Conservation (phyloP, 768 basidiomycete species). For the Neoboletus subvelutipes region DNA sequence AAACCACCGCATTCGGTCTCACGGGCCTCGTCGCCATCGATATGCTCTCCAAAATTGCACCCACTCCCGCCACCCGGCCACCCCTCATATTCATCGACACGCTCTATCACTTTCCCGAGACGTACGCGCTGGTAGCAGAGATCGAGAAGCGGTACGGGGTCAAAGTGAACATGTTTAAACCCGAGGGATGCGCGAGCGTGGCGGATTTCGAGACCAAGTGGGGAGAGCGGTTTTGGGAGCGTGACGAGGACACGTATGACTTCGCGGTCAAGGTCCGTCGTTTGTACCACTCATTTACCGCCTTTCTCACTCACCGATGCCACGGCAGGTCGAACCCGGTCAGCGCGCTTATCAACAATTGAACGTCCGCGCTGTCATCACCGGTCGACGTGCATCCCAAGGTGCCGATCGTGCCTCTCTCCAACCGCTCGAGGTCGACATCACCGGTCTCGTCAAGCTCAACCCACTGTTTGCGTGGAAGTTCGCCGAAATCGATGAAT, state of each 20-base stretch:
- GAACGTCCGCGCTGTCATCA: conserved; percentile 83
- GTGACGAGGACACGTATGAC: conserved; percentile 85
- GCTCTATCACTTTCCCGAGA: conserved; percentile 93
- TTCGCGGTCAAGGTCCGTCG: conserved; percentile 80
- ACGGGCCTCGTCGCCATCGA: conserved; percentile 93
- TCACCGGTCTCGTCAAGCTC: conserved; percentile 87
- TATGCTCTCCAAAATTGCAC: conserved; percentile 85
- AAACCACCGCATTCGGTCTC: conserved; percentile 96
- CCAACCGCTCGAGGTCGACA: conserved; percentile 86
- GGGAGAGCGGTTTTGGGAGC: conserved; percentile 85
- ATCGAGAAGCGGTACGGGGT: conserved; percentile 75
- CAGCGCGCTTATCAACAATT: conserved; percentile 81
- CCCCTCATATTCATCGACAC: conserved; percentile 97
- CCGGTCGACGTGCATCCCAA: conserved; percentile 92
- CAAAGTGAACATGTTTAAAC: conserved; percentile 74
- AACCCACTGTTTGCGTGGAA: conserved; percentile 93
- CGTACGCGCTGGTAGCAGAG: conserved; percentile 83
- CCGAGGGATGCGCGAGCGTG: conserved; percentile 63
- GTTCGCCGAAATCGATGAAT: conserved; percentile 80
- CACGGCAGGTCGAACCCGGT: conserved; percentile 85
- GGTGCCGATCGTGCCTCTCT: conserved; percentile 85
- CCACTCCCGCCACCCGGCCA: conserved; percentile 45
- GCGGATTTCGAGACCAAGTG: conserved; percentile 77
- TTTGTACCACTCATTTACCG: neutral
- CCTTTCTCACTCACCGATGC: neutral